Evolutionary conservation across 1,284 basidiomycete species (phyloP).

Genomic region (Chiua sp.): DNA sequence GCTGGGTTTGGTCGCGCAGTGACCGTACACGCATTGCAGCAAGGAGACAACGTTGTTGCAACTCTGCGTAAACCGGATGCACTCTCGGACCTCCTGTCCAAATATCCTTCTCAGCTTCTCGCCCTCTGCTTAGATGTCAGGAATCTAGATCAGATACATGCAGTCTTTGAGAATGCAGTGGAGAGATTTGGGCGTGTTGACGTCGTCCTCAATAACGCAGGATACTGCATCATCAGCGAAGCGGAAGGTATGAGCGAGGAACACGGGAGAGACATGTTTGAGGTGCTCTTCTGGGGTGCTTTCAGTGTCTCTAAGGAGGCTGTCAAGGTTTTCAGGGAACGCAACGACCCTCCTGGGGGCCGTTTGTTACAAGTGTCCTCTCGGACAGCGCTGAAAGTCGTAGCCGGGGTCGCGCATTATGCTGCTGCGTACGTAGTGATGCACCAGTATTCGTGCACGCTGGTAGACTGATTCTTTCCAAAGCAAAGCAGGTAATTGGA

Average conservation of each 20-base stretch:
- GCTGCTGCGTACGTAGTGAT: slow-evolving; percentile 33
- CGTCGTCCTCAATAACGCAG: slow-evolving; percentile 42
- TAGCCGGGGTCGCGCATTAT: slow-evolving; percentile 29
- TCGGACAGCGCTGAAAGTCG: slow-evolving; percentile 10
- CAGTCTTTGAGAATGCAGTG: slow-evolving; percentile 29
- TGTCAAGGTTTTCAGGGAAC: slow-evolving; percentile 42
- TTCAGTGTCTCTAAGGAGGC: slow-evolving; percentile 39
- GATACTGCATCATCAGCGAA: slow-evolving; percentile 23
- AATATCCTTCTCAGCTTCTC: slow-evolving; percentile 45
- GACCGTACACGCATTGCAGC: slow-evolving; percentile 27
- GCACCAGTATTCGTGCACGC: neutral
- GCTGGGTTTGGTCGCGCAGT: slow-evolving; percentile 30
- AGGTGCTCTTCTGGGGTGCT: slow-evolving; percentile 45
- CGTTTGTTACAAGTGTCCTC: slow-evolving; percentile 35
- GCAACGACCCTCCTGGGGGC: slow-evolving; percentile 40
- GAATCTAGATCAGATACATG: slow-evolving; percentile 17
- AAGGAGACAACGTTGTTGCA: slow-evolving; percentile 34
- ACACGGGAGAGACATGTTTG: slow-evolving; percentile 35
- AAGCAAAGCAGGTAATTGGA: slow-evolving; percentile 32
- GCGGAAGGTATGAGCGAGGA: slow-evolving; percentile 41
- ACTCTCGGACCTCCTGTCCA: slow-evolving; percentile 22
- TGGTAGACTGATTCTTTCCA: slow-evolving; percentile 3
- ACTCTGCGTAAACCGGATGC: slow-evolving; percentile 21
- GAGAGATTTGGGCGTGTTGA: slow-evolving; percentile 37
- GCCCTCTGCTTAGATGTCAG: slow-evolving; percentile 40